Percentiles rank a stretch among this genome's conserved stretches.
These are phyloP conservation scores for Setaria italica DNA, from an alignment of 202 grass and related monocot species.

Conservation along the genomic window DNA sequence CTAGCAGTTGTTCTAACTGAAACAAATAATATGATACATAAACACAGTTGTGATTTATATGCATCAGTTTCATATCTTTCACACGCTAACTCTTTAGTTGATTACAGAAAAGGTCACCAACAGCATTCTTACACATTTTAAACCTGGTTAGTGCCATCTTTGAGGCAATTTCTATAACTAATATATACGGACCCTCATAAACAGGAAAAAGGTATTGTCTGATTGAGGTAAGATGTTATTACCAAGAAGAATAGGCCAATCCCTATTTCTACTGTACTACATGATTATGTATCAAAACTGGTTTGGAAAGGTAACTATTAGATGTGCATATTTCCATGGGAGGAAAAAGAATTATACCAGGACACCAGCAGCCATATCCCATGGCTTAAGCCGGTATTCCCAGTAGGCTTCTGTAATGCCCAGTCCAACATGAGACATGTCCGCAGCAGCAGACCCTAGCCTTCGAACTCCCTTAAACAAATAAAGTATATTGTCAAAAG, in stretches of 20 bases:
- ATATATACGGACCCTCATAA: neutral
- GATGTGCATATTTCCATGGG: neutral
- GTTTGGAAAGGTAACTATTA: slow-evolving; percentile 3
- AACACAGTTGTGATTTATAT: neutral
- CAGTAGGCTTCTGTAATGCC: slow-evolving; percentile 90
- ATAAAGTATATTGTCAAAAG: slow-evolving; percentile 26
- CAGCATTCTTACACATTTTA: neutral
- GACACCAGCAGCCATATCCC: slow-evolving; percentile 98
- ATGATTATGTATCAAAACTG: slow-evolving; percentile 19
- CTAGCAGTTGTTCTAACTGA: neutral
- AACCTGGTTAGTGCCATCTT: neutral
- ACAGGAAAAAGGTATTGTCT: slow-evolving; percentile 15
- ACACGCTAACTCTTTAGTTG: slow-evolving; percentile 15
- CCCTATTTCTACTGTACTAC: neutral
- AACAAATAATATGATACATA: slow-evolving; percentile 2
- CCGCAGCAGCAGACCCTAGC: slow-evolving; percentile 85
- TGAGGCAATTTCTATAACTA: neutral
- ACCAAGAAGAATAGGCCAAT: slow-evolving; percentile 10
- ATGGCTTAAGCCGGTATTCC: slow-evolving; percentile 96
- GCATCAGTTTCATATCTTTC: neutral
- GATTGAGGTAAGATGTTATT: slow-evolving; percentile 15
- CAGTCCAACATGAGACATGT: slow-evolving; percentile 95
- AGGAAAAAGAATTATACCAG: slow-evolving; percentile 66
- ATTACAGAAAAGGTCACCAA: slow-evolving; percentile 14
- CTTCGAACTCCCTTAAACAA: slow-evolving; percentile 87